phyloP scores from a whole-genome alignment of 345 rosid species.

The Populus deltoides region DNA sequence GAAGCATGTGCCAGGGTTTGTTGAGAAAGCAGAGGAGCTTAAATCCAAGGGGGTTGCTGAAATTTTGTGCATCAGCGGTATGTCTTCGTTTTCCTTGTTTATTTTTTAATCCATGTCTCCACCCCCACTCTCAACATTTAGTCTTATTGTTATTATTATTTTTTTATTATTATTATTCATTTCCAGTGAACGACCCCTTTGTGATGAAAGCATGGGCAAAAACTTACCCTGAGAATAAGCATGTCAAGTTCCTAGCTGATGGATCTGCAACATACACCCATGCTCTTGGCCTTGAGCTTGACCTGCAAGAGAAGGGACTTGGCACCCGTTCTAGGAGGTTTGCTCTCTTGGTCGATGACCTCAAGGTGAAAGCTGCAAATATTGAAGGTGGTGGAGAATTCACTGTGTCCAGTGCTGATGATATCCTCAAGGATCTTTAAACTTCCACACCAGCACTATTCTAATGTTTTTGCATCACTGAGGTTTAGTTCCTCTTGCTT shows the following conservation, averaged over 20 bases:
- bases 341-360: constrained; percentile 79
- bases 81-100: not conserved
- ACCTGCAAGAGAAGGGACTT: constrained; percentile 76
- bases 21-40: constrained; percentile 81
- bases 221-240: constrained; percentile 85
- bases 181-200: constrained; percentile 88
- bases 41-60: constrained; percentile 82
- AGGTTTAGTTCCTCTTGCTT: not conserved
- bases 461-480: not conserved
- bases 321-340: constrained; percentile 88
- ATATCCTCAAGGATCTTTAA: constrained; percentile 74
- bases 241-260: constrained; percentile 86
- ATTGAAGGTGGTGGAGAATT: constrained; percentile 90
- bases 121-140: too few species aligned
- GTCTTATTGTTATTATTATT: too few species aligned
- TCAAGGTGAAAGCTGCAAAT: constrained; percentile 86
- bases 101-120: too few species aligned
- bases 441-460: not conserved
- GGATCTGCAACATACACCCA: constrained; percentile 85
- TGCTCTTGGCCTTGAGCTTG: constrained; percentile 90
- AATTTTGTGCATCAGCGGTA: constrained; percentile 83
- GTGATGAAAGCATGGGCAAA: constrained; percentile 99
- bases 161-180: not conserved
- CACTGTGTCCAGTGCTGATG: constrained; percentile 81
- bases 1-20: constrained; percentile 94